Conservation (phyloP, 164 flowering plant species). For the Euptelea pleiosperma region DNA sequence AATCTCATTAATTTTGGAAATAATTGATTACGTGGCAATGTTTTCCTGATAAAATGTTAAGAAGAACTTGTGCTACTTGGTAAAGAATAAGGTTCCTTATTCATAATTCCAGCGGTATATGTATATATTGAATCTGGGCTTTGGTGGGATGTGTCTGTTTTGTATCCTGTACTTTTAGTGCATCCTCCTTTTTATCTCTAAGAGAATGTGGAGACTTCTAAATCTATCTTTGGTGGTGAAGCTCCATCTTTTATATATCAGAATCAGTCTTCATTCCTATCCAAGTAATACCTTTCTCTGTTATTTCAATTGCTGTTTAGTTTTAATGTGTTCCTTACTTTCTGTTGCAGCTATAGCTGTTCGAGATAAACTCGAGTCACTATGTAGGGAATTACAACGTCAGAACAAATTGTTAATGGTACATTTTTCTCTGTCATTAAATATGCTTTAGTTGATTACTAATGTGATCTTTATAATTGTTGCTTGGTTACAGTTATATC, state of each 20-base stretch:
- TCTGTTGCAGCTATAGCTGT: conserved; percentile 65
- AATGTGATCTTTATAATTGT: no score
- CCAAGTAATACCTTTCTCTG: neutral
- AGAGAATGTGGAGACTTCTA: neutral
- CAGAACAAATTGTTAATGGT: conserved; percentile 94
- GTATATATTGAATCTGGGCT: no score
- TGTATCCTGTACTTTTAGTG: neutral
- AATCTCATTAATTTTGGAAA: no score
- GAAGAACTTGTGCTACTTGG: no score
- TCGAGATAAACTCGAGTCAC: conserved; percentile 90
- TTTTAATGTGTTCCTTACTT: neutral
- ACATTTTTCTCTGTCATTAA: conserved; percentile 14
- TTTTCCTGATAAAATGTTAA: no score
- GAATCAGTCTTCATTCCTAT: neutral
- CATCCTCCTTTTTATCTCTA: no score
- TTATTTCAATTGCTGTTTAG: neutral
- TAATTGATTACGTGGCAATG: no score
- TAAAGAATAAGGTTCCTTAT: neutral
- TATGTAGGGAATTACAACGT: conserved; percentile 92
- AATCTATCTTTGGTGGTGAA: neutral
- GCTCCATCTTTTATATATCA: neutral
- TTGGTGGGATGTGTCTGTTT: no score
- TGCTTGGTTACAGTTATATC: no score
- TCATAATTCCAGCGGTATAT: neutral
- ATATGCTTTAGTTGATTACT: neutral